A percentile compares a stretch with the other conserved stretches of the same genome.
Evolutionary conservation across 768 basidiomycete species (phyloP).

Genomic region (Trametes cinnabarina): DNA sequence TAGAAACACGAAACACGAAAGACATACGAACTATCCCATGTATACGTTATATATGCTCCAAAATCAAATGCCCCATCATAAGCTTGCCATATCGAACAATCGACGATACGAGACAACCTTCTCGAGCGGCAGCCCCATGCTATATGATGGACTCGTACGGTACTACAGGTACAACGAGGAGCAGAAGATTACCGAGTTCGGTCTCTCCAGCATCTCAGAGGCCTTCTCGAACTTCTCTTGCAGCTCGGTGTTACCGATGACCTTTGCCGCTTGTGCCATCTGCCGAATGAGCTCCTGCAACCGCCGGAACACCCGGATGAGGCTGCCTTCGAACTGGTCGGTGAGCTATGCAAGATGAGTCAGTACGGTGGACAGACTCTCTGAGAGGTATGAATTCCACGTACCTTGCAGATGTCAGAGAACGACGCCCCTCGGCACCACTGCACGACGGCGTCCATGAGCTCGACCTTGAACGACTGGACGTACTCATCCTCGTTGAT

Average conservation of each 20-base stretch:
- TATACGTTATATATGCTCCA: too few relatives aligned
- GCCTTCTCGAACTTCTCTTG: slow-evolving; percentile 92
- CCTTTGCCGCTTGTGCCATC: slow-evolving; percentile 94
- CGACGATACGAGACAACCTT: too few relatives aligned
- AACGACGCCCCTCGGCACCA: slow-evolving; percentile 99
- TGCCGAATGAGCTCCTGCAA: slow-evolving; percentile 92
- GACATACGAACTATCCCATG: too few relatives aligned
- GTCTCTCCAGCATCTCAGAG: slow-evolving; percentile 89
- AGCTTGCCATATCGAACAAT: too few relatives aligned
- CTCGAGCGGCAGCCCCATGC: neutral
- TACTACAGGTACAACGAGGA: slow-evolving; percentile 74
- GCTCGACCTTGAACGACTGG: slow-evolving; percentile 93
- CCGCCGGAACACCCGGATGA: slow-evolving; percentile 95
- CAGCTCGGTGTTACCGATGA: slow-evolving; percentile 92
- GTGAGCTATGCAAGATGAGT: slow-evolving; percentile 59
- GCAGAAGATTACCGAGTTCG: slow-evolving; percentile 91
- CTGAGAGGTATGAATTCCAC: neutral
- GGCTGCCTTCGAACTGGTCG: slow-evolving; percentile 94
- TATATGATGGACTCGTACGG: neutral
- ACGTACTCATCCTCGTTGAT: slow-evolving; percentile 95
- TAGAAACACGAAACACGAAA: too few relatives aligned
- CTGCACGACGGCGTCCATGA: slow-evolving; percentile 96
- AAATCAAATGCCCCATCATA: neutral
- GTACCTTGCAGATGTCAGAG: slow-evolving; percentile 91
- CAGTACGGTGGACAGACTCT: neutral